A percentile compares a stretch with the other conserved stretches of the same genome.
These are phyloP conservation scores for Pleurotus citrinopileatus DNA, from an alignment of 768 basidiomycete species.

Conservation along the genomic window DNA sequence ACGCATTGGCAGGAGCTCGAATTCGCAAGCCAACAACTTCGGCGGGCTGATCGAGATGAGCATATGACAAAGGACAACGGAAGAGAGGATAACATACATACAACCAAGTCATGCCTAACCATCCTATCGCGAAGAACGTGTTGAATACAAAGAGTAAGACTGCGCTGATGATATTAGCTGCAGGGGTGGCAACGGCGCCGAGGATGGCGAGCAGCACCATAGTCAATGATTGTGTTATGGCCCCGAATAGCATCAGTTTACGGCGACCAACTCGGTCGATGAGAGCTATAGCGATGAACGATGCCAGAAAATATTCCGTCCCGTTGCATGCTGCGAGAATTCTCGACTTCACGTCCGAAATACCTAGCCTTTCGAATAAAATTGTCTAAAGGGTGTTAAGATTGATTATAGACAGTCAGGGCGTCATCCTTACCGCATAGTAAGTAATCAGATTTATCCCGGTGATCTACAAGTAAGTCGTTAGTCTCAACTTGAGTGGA, in stretches of 20 bases:
- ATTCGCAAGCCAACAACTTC: constrained; percentile 63
- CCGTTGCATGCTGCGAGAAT: constrained; percentile 52
- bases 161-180: constrained; percentile 47
- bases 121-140: constrained; percentile 67
- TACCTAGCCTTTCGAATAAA: constrained; percentile 55
- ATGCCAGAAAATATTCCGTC: constrained; percentile 46
- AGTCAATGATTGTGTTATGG: constrained; percentile 34
- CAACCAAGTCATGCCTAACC: constrained; percentile 72
- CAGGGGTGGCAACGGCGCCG: constrained; percentile 48
- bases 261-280: constrained; percentile 48
- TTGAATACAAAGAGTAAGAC: constrained; percentile 69
- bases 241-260: constrained; percentile 53
- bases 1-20: constrained; percentile 61
- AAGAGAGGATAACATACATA: constrained; percentile 39
- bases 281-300: constrained; percentile 41
- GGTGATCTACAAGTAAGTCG: constrained; percentile 35
- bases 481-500: background rate
- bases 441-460: constrained; percentile 69
- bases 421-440: constrained; percentile 30
- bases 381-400: constrained; percentile 36
- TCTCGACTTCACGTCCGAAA: constrained; percentile 45
- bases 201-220: constrained; percentile 41
- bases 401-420: too few relatives aligned
- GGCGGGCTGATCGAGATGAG: constrained; percentile 38
- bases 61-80: background rate